A percentile compares a stretch with the other conserved stretches of the same genome.
Conservation (phyloP, 371 early-diverging fungal genomes). For the Blakeslea trispora region DNA sequence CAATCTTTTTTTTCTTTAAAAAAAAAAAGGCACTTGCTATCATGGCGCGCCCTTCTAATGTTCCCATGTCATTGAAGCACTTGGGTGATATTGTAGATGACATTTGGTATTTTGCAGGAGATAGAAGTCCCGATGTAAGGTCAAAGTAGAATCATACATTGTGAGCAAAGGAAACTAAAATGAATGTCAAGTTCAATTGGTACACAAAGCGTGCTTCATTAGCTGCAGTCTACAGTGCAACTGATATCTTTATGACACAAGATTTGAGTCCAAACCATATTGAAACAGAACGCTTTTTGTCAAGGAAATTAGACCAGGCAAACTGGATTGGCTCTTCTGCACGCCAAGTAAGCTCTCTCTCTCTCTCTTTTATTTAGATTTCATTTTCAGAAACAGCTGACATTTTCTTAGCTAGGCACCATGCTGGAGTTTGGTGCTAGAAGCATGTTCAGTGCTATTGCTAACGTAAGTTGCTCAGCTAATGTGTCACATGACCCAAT, state of each 20-base stretch:
- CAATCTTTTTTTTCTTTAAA: too few relatives aligned
- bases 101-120: constrained; percentile 89
- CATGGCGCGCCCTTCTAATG: constrained; percentile 76
- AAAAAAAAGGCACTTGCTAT: constrained; percentile 84
- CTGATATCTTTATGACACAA: constrained; percentile 89
- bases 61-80: constrained; percentile 67
- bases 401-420: constrained; percentile 33
- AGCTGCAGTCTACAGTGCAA: constrained; percentile 80
- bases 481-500: too few relatives aligned
- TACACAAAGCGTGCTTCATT: constrained; percentile 82
- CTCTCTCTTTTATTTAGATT: not conserved
- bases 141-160: not conserved
- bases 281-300: constrained; percentile 77
- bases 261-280: constrained; percentile 73
- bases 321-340: constrained; percentile 61
- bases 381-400: not conserved
- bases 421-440: constrained; percentile 53
- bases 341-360: constrained; percentile 51
- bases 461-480: constrained; percentile 36
- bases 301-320: constrained; percentile 74
- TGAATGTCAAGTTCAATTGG: constrained; percentile 93
- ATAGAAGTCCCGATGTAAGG: constrained; percentile 77
- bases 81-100: constrained; percentile 79
- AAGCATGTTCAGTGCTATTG: constrained; percentile 37
- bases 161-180: constrained; percentile 26